Base-by-base conservation (phyloP, 2,329 filamentous ascomycete genomes). In the Pestalotiopsis sp. region DNA sequence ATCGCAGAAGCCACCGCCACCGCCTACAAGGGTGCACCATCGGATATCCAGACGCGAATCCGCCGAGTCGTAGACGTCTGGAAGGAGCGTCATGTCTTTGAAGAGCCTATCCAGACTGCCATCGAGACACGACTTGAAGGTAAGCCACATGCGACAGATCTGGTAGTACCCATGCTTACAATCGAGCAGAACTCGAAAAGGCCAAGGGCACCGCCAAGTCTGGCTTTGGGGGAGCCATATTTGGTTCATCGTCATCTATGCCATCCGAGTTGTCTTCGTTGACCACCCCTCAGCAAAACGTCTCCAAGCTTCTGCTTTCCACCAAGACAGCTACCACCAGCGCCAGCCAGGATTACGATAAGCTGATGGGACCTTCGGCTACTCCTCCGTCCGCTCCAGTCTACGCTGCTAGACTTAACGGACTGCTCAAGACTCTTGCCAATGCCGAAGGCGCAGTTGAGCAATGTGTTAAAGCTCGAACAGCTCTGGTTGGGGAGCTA, bases 51-150 rank as follows among this genome's bases (percentile, higher is more conserved):
- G 78, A 88, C 89, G 69, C 98, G 98, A 79, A 85, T 99, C 49
- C 89, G 92, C 70, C 89, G 96, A 40, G 95, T 98, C 0, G 89
- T 98, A 3, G 95, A 98, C 76, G 96, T 99, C 20, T 99, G 96
- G 96, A 91, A 92, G 77, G 90, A 95, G 75, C 88, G 96, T 45
- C 83, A 85, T 66, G 96, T 99, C 60, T 99, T 99, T 75, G 93
- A 97, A 70, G 80, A 80, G 1, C 88, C 92, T 0, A 93, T 97
- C 63, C 91, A 97, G 78, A 89, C 91, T 68, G 92, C 92, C 1
- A 90, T 98, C 66, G 95, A 98, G 77, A 84, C 88, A 68, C 88
- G 92, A 38, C 85, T 98, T 66, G 90, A 94, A 72, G 94, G 93
- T 95, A 84, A 72, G 85, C 20, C n/a, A 17, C 4, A 27, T 7